Percentiles rank a stretch among this genome's conserved stretches.
phyloP scores from a whole-genome alignment of 305 asterid species.

The Plantago coronopus region DNA sequence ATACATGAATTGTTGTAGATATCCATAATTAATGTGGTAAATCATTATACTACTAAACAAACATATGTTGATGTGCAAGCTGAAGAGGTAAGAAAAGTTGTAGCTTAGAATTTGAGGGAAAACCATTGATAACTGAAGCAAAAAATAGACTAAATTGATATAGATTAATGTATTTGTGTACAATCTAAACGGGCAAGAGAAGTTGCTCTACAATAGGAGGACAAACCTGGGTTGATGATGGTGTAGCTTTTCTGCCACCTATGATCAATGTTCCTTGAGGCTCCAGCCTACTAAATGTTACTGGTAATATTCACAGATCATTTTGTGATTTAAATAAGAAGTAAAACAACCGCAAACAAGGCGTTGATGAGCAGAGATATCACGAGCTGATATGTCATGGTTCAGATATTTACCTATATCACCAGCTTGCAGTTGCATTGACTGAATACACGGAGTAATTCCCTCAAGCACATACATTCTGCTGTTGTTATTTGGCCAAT shows the following conservation, averaged over 20 bases:
- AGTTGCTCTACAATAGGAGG: constrained; percentile 19
- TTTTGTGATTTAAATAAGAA: constrained; percentile 27
- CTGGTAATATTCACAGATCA: constrained; percentile 44
- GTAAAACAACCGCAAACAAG: not conserved
- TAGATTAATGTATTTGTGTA: not conserved
- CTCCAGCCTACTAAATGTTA: constrained; percentile 87
- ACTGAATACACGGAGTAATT: constrained; percentile 92
- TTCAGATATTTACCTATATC: constrained; percentile 73
- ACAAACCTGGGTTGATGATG: constrained; percentile 67
- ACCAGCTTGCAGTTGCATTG: constrained; percentile 96
- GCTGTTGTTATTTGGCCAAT: constrained; percentile 98
- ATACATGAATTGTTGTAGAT: no score
- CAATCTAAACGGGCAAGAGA: not conserved
- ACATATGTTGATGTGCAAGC: no score
- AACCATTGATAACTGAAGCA: no score
- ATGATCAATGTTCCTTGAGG: constrained; percentile 92
- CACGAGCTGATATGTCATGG: constrained; percentile 15
- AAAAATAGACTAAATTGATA: no score
- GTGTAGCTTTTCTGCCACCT: constrained; percentile 82
- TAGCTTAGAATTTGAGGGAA: no score
- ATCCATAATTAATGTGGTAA: no score
- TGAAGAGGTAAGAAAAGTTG: no score
- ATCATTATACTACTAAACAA: no score
- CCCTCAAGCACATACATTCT: constrained; percentile 99
- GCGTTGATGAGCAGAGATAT: not conserved